Percentiles rank a stretch among this genome's conserved stretches.
These are phyloP conservation scores for Ustilago shanxiensis DNA, from an alignment of 1,284 basidiomycete genomes.

Conservation along the genomic window DNA sequence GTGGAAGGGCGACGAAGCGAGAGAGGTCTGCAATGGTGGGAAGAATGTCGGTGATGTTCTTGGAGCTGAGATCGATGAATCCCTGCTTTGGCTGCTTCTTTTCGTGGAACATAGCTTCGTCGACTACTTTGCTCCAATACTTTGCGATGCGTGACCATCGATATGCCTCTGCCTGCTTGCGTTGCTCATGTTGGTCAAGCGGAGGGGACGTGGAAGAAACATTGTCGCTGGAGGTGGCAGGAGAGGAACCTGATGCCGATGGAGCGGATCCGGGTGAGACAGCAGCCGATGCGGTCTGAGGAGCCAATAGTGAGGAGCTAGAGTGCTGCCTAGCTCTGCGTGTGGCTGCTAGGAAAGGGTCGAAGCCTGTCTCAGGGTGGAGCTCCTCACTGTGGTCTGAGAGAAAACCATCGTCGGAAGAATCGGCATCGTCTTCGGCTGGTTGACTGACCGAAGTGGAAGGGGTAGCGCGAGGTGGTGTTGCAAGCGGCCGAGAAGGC, in stretches of 20 bases:
- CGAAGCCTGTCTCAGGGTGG: conserved; percentile 50
- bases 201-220: background rate
- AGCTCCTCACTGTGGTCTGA: conserved; percentile 50
- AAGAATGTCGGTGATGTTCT: conserved; percentile 43
- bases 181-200: conserved; percentile 3
- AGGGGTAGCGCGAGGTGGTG: conserved; percentile 7
- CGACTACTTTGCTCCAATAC: conserved; percentile 49
- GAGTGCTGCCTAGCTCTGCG: conserved; percentile 38
- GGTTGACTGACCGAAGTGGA: background rate
- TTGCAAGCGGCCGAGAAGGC: conserved; percentile 19
- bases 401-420: conserved; percentile 45
- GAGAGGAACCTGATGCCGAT: conserved; percentile 21
- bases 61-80: conserved; percentile 39
- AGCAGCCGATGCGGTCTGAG: conserved; percentile 3
- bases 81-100: conserved; percentile 35
- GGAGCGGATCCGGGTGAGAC: conserved; percentile 5
- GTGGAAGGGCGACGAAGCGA: conserved; percentile 46
- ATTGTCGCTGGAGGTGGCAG: conserved; percentile 30
- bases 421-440: conserved; percentile 23
- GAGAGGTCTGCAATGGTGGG: conserved; percentile 50
- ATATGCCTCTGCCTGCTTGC: conserved; percentile 20
- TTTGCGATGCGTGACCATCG: conserved; percentile 42
- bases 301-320: conserved; percentile 15
- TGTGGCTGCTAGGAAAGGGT: conserved; percentile 45
- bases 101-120: conserved; percentile 34